phyloP scores from a whole-genome alignment of 2,329 filamentous ascomycete genomes.

The Bimuria novae-zelandiae region DNA sequence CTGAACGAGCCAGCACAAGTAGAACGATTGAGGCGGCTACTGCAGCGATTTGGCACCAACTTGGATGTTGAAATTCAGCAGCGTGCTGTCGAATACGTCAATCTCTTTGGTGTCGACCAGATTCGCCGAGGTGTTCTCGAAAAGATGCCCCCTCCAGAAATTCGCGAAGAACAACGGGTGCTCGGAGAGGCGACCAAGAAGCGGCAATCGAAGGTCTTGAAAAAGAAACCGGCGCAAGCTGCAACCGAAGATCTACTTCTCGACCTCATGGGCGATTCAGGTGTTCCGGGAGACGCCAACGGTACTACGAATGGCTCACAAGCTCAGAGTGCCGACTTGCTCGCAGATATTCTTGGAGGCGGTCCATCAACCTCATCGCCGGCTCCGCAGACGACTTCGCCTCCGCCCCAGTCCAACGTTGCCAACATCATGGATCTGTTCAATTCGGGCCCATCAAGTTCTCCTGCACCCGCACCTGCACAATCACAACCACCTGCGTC shows the following conservation, averaged over 20 bases:
- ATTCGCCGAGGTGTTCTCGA: conserved; percentile 89
- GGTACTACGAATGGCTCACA: conserved; percentile 61
- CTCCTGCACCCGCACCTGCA: conserved; percentile 38
- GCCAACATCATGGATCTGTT: conserved; percentile 90
- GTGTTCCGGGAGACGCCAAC: conserved; percentile 59
- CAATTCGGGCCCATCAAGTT: conserved; percentile 52
- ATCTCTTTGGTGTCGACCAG: conserved; percentile 88
- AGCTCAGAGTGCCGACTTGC: conserved; percentile 77
- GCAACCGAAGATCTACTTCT: conserved; percentile 89
- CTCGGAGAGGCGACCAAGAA: conserved; percentile 73
- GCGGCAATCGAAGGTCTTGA: conserved; percentile 60
- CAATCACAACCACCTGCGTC: conserved; percentile 48
- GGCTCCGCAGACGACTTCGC: conserved; percentile 47
- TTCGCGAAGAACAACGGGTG: conserved; percentile 91
- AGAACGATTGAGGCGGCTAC: conserved; percentile 78
- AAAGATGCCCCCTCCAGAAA: conserved; percentile 97
- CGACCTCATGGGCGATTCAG: conserved; percentile 86
- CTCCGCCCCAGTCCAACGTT: conserved; percentile 47
- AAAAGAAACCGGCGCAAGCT: conserved; percentile 77
- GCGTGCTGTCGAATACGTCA: conserved; percentile 90
- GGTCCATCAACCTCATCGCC: conserved; percentile 53
- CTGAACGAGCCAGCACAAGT: conserved; percentile 83
- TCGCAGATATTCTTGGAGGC: conserved; percentile 86
- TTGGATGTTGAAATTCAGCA: conserved; percentile 96
- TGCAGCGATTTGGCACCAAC: conserved; percentile 80